Conservation (phyloP, 2,329 filamentous ascomycete species). For the Elsinoe perseae region DNA sequence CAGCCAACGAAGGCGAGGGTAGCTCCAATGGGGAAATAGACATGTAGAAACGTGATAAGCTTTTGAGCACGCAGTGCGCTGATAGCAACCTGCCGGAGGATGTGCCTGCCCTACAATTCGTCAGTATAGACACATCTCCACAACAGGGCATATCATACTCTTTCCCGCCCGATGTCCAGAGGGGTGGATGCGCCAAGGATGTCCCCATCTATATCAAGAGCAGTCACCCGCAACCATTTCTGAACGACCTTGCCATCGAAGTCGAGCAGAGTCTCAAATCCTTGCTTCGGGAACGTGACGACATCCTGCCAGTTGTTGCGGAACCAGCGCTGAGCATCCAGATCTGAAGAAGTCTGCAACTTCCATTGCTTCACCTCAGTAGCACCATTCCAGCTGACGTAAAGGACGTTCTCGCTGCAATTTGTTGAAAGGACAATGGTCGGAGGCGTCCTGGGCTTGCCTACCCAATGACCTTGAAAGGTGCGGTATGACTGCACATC, state of each 20-base stretch:
- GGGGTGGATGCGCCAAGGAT: conserved; percentile 9
- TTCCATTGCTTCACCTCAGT: conserved; percentile 23
- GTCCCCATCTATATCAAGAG: conserved; percentile 13
- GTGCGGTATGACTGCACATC: conserved; percentile 26
- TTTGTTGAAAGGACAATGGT: conserved; percentile 17
- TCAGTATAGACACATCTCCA: not conserved
- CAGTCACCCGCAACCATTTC: conserved; percentile 15
- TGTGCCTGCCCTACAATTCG: not conserved
- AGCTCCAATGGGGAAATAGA: not conserved
- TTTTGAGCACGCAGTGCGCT: not conserved
- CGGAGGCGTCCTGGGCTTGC: conserved; percentile 19
- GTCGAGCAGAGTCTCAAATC: conserved; percentile 22
- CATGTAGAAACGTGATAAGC: not conserved
- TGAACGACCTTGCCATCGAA: conserved; percentile 12
- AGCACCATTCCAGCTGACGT: conserved; percentile 27
- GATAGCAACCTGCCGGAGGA: not conserved
- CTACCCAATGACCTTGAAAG: conserved; percentile 24
- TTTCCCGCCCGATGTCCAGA: not conserved
- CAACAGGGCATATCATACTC: not conserved
- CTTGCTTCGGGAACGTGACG: conserved; percentile 15
- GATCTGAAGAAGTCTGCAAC: conserved; percentile 19
- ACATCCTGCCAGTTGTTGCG: conserved; percentile 21
- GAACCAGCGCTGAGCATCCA: not conserved
- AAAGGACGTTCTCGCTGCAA: conserved; percentile 15
- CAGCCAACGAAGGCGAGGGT: not conserved